These are phyloP conservation scores for Aspergillus brasiliensis DNA, from an alignment of 2,329 filamentous ascomycete genomes.

Conservation along the genomic window DNA sequence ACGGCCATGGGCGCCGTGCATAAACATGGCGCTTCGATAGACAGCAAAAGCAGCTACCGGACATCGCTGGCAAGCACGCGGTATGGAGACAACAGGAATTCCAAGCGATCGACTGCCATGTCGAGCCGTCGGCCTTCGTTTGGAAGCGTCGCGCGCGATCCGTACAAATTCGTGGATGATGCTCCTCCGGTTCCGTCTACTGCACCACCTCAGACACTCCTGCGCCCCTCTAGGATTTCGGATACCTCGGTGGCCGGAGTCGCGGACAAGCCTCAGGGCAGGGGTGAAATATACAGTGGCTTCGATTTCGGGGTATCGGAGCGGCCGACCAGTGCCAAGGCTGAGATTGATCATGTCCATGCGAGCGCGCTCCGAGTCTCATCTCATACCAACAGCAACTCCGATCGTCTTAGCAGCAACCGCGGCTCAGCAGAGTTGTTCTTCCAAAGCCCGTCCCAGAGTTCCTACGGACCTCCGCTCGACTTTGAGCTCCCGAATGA, in stretches of 20 bases:
- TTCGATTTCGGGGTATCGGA: conserved; percentile 34
- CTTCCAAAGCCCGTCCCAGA: conserved; percentile 22
- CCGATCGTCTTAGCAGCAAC: conserved; percentile 21
- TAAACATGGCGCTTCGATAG: conserved; percentile 31
- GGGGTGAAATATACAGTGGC: conserved; percentile 28
- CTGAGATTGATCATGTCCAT: conserved; percentile 11
- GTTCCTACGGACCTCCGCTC: conserved; percentile 16
- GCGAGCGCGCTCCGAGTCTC: conserved; percentile 19
- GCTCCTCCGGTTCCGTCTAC: conserved; percentile 36
- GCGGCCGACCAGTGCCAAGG: conserved; percentile 3
- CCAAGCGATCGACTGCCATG: conserved; percentile 34
- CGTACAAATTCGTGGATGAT: conserved; percentile 34
- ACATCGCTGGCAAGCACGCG: conserved; percentile 44
- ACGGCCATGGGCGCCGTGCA: conserved; percentile 12
- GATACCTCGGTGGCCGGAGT: conserved; percentile 29
- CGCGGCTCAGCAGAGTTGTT: conserved; percentile 26
- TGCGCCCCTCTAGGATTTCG: conserved; percentile 23
- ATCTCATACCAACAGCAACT: conserved; percentile 19
- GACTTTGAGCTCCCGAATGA: conserved; percentile 27
- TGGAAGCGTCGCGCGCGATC: conserved; percentile 32
- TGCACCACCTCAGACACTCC: conserved; percentile 22
- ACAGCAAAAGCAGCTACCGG: conserved; percentile 43
- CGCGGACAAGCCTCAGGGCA: conserved; percentile 23
- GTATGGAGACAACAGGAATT: conserved; percentile 31
- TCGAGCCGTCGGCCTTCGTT: conserved; percentile 36